Evolutionary conservation across 202 grass and related monocot species (phyloP), one percentile per base, ranked within the genome.

Genomic region (Panicum hallii): DNA sequence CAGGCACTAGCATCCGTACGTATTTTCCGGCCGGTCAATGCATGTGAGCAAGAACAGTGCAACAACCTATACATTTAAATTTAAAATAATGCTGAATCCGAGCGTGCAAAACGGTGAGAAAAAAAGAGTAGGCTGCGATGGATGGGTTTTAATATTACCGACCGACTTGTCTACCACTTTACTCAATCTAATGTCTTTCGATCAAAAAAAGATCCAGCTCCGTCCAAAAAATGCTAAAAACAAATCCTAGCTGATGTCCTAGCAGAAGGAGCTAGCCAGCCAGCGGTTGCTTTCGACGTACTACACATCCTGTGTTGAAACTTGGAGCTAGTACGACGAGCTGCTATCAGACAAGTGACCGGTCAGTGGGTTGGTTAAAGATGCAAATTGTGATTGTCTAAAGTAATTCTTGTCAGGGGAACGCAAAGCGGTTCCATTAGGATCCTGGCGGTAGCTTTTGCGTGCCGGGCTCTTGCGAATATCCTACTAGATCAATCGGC

Each of bases 291-390:
- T 84, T 90, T 87, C 80, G 46, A 62, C 49, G 70, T n/a, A 70
- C 62, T n/a, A n/a, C n/a, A n/a, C n/a, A 70, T 54, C 84, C 70
- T 81, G 79, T 57, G 36, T 81, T 90, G 89, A 87, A 87, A 87
- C 70, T 64, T 72, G 85, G 71, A 80, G 68, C 74, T 55, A 54
- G 11, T 13, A 3, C 14, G 3, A 38, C 4, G 36, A 38, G 67
- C 79, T 68, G 9, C 65, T 36, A 41, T 40, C 3, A 8, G 70
- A 49, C 42, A 74, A 79, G 63, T 43, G 56, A 60, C 46, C 58
- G 36, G 60, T 87, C 65, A 81, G 85, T 87, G 89, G 80, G 80
- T 87, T 87, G 68, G 89, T 78, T 81, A 87, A 84, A 84, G 85
- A 81, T 65, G 85, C 85, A 90, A 53, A 77, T 71, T 13, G 14